A percentile compares a stretch with the other conserved stretches of the same genome.
These are phyloP conservation scores for Aspergillus sp. DNA, from an alignment of 2,329 filamentous ascomycete genomes.

Conservation along the genomic window DNA sequence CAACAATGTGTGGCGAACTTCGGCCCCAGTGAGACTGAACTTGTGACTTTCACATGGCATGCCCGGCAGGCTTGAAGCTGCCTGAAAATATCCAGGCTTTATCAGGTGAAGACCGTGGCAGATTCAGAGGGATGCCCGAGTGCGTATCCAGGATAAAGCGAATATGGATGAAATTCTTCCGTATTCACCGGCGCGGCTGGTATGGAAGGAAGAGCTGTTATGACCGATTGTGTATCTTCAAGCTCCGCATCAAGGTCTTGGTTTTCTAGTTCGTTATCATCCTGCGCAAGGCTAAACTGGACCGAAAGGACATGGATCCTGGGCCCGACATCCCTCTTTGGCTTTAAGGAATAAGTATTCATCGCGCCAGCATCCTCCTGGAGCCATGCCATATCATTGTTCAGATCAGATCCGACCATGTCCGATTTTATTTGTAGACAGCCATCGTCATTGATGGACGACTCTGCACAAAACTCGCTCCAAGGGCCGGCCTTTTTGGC, in stretches of 20 bases:
- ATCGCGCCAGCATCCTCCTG: constrained; percentile 29
- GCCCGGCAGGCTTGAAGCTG: background rate
- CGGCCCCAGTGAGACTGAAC: background rate
- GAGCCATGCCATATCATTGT: constrained; percentile 34
- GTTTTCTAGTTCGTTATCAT: constrained; percentile 14
- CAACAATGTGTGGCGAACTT: too few relatives aligned
- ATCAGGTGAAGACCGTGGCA: background rate
- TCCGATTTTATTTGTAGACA: constrained; percentile 11
- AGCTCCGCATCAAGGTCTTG: background rate
- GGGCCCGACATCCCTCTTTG: constrained; percentile 29
- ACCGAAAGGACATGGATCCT: constrained; percentile 36
- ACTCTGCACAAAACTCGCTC: constrained; percentile 36
- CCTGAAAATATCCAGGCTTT: background rate
- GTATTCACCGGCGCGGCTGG: constrained; percentile 14
- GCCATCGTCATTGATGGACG: constrained; percentile 16
- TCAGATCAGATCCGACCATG: constrained; percentile 19
- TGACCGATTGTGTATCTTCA: constrained; percentile 20
- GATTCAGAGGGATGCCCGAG: background rate
- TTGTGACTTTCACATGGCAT: background rate
- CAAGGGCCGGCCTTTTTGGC: constrained; percentile 29
- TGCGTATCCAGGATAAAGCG: background rate
- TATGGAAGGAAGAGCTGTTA: constrained; percentile 34
- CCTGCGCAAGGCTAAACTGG: constrained; percentile 28
- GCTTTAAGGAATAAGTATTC: constrained; percentile 36
- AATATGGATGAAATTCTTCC: background rate